A percentile compares a stretch with the other conserved stretches of the same genome.
phyloP scores from a whole-genome alignment of 2,329 filamentous ascomycete genomes.

The Penicillium sp. region DNA sequence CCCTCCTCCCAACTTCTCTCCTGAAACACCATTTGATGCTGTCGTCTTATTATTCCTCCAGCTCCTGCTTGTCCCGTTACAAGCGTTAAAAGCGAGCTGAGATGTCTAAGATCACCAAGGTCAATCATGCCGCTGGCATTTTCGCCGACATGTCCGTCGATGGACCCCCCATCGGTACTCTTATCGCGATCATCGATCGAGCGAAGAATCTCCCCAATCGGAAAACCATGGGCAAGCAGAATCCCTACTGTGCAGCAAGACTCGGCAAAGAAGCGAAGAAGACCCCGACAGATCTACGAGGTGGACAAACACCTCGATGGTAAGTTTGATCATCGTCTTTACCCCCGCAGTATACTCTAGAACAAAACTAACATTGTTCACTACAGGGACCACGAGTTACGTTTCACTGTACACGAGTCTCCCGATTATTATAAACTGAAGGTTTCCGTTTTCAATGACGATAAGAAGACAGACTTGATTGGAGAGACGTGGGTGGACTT shows the following conservation, averaged over 20 bases:
- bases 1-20: constrained; percentile 2
- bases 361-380: constrained; percentile 13
- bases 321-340: constrained; percentile 45
- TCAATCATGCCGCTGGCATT: constrained; percentile 85
- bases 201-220: constrained; percentile 97
- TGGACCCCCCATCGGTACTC: constrained; percentile 88
- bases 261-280: constrained; percentile 97
- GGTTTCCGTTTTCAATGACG: constrained; percentile 95
- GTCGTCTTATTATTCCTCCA: constrained; percentile 3
- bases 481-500: constrained; percentile 91
- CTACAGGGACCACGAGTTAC: constrained; percentile 91
- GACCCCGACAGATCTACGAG: constrained; percentile 89
- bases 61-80: constrained; percentile 1
- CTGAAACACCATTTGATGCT: constrained; percentile 15
- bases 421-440: constrained; percentile 96
- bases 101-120: constrained; percentile 58
- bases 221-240: constrained; percentile 97
- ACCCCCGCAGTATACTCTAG: neutral
- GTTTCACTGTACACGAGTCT: constrained; percentile 94
- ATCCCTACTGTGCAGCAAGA: constrained; percentile 92
- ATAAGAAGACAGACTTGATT: constrained; percentile 96
- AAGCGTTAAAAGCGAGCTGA: neutral
- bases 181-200: constrained; percentile 89
- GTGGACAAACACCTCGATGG: constrained; percentile 95
- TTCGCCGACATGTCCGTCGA: constrained; percentile 93